Conservation (phyloP, 345 rosid genomes). For the Eucalyptus caleyi region DNA sequence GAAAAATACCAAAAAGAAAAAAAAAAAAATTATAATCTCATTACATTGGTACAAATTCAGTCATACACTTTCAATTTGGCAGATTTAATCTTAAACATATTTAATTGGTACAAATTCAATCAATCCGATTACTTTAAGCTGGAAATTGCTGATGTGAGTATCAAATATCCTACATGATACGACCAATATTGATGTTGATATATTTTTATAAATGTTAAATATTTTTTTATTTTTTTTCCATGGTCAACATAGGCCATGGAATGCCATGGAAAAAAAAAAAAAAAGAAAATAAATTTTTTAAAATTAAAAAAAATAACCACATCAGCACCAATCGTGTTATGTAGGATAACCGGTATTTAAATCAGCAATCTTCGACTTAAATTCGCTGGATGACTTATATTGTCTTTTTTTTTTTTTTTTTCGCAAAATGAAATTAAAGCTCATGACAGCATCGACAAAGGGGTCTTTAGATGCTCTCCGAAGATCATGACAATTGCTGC, state of each 20-base stretch:
- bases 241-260: rapidly evolving
- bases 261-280: too few relatives aligned
- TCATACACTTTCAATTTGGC: rapidly evolving
- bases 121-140: rapidly evolving
- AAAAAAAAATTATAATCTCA: rapidly evolving
- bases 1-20: too few relatives aligned
- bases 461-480: neutral
- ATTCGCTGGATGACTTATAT: rapidly evolving
- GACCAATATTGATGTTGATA: rapidly evolving
- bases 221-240: too few relatives aligned
- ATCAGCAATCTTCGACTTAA: rapidly evolving
- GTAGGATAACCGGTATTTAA: rapidly evolving
- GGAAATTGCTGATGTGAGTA: rapidly evolving
- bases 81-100: too few relatives aligned
- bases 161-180: rapidly evolving
- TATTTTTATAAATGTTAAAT: too few relatives aligned
- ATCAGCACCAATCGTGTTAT: rapidly evolving
- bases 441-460: neutral
- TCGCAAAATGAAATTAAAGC: neutral
- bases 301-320: rapidly evolving
- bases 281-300: too few relatives aligned
- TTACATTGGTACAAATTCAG: rapidly evolving
- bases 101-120: too few relatives aligned
- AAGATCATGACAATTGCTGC: neutral
- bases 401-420: neutral